Conservation (phyloP, 176 grass and related monocot species). For the Thinopyrum elongatum region DNA sequence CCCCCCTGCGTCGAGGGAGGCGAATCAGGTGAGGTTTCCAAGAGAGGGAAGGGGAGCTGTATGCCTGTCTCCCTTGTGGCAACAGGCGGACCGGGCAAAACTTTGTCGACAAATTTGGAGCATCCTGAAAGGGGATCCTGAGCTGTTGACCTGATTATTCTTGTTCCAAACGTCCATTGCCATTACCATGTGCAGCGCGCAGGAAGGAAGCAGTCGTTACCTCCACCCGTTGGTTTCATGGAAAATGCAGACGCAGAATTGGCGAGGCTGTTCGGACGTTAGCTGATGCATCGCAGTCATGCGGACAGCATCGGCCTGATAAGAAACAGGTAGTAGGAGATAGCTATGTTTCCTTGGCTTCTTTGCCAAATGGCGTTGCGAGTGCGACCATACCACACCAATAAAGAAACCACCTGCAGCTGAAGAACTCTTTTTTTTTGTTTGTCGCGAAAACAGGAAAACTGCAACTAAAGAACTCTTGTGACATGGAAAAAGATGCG, state of each 20-base stretch:
- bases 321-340: neutral
- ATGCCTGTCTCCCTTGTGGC: conserved; percentile 17
- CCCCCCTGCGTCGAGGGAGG: neutral
- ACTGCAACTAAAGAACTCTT: neutral
- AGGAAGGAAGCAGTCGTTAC: neutral
- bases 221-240: neutral
- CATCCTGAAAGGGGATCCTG: neutral
- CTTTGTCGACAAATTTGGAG: conserved; percentile 14
- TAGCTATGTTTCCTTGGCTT: conserved; percentile 3
- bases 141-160: neutral
- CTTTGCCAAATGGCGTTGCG: conserved; percentile 5
- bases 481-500: conserved; percentile 10
- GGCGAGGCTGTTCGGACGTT: neutral
- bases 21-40: neutral
- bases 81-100: neutral
- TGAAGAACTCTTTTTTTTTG: neutral
- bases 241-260: neutral
- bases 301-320: neutral
- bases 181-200: neutral
- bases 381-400: neutral
- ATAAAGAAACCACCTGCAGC: neutral
- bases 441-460: too few species aligned
- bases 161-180: neutral
- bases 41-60: neutral
- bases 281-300: neutral